A percentile compares a stretch with the other conserved stretches of the same genome.
phyloP scores from a whole-genome alignment of 352 stramenopile genomes.

The Phytopythium oedochilum region DNA sequence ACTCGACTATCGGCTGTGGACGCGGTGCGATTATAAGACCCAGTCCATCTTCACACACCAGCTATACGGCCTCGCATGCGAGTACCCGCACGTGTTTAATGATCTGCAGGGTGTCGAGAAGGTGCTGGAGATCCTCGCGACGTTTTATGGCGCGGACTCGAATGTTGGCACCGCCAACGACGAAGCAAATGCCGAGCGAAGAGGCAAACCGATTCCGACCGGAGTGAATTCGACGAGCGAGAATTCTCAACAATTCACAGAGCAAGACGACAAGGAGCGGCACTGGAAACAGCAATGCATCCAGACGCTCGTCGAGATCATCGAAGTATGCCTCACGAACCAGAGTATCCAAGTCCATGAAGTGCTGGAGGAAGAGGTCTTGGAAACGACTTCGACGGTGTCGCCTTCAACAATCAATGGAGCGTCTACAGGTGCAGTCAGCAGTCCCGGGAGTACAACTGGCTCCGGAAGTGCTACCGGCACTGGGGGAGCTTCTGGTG shows the following conservation, averaged over 20 bases:
- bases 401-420: constrained; percentile 3
- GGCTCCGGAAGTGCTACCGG: constrained; percentile 1
- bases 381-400: constrained; percentile 49
- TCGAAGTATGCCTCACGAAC: constrained; percentile 75
- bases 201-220: background rate
- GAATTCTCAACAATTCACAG: constrained; percentile 40
- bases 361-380: constrained; percentile 60
- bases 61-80: constrained; percentile 62
- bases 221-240: constrained; percentile 8
- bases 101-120: constrained; percentile 55
- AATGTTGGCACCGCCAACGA: no score
- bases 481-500: constrained; percentile 5
- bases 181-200: background rate
- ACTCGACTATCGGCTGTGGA: constrained; percentile 70
- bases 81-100: constrained; percentile 63
- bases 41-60: constrained; percentile 83
- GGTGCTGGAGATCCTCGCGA: constrained; percentile 55
- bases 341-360: constrained; percentile 68
- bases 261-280: constrained; percentile 43
- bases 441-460: background rate
- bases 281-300: constrained; percentile 79
- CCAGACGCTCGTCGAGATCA: constrained; percentile 63
- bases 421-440: constrained; percentile 2
- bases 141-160: constrained; percentile 37
- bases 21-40: constrained; percentile 53